Base-by-base conservation (phyloP, 495 filamentous ascomycete species). In the Talaromyces adpressus region DNA sequence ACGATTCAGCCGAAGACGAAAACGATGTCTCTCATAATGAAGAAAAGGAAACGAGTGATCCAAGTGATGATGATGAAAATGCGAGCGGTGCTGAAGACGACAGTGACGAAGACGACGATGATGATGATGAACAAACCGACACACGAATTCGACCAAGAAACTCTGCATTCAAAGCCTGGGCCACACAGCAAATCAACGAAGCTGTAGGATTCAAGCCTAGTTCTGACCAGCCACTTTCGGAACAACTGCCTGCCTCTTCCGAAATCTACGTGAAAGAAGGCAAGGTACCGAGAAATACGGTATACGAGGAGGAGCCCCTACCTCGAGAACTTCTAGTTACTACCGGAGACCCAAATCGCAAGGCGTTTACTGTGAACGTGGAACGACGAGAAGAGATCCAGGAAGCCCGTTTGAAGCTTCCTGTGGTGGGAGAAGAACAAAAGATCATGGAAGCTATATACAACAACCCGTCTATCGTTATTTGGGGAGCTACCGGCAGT, bases 361-460 rank as follows among this genome's bases (percentile, higher is more conserved):
- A 93, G 75, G 87, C 88, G 2, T 94, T 84, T 70, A 89, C 82
- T 67, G 88, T 97, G 23, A 67, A 81, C 2, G 89, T 98, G 3
- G 75, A 86, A 25, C 85, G 95, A 61, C 72, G 84, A 16, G 75
- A 83, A 9, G 87, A 89, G 3, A 90, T 98, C 16, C 91, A 97
- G 70, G 81, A 82, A 39, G 83, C 84, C 8, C 88, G 94, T 39
- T 76, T 92, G n/a, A 83, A 87, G 23, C 79, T 98, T 32, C 94
- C 94, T 0, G 88, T 98, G 4, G 92, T 97, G 29, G 89, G 90
- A 1, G 94, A 98, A 69, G 94, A 98, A 70, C 94, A 98, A 68
- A 92, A 89, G 67, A 96, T 98, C 23, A 98, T 98, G 94, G 94
- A 98, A 78, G 92, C 93, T 3, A 92, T 98, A 18, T 85, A 95